Percentiles rank a stretch among this genome's conserved stretches.
Conservation (phyloP, 345 rosid species). For the Orychophragmus violaceus region DNA sequence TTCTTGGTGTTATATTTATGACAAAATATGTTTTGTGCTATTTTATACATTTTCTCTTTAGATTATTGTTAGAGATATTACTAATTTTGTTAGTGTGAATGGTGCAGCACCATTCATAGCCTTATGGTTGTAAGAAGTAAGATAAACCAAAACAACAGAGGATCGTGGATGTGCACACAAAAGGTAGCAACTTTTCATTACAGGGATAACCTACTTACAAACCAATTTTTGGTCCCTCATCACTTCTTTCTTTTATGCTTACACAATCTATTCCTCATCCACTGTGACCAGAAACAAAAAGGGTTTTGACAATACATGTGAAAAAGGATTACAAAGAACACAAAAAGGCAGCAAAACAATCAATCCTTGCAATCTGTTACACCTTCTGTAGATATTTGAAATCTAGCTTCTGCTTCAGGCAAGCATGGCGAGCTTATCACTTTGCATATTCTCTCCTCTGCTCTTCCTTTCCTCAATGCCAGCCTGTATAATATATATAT, state of each 20-base stretch:
- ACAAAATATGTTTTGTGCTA: too few relatives aligned
- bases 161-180: neutral
- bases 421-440: constrained; percentile 94
- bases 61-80: too few relatives aligned
- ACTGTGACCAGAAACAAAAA: neutral
- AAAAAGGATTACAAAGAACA: neutral
- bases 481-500: constrained; percentile 38
- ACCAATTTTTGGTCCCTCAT: neutral
- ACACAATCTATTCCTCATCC: neutral
- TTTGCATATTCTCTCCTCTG: constrained; percentile 92
- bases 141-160: neutral
- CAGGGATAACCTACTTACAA: constrained; percentile 12
- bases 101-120: too few relatives aligned
- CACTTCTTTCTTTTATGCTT: constrained; percentile 9
- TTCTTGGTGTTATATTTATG: too few relatives aligned
- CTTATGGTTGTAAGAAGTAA: neutral
- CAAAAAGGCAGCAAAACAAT: constrained; percentile 3
- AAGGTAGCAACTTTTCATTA: constrained; percentile 10
- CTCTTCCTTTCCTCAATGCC: constrained; percentile 91
- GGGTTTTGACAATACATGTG: constrained; percentile 2
- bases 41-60: too few relatives aligned
- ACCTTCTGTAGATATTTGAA: constrained; percentile 81
- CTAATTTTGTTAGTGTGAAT: too few relatives aligned
- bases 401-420: constrained; percentile 91
- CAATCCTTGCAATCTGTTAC: constrained; percentile 83